These are phyloP conservation scores for Trichoderma gracile DNA, from an alignment of 2,329 filamentous ascomycete genomes.

Conservation along the genomic window DNA sequence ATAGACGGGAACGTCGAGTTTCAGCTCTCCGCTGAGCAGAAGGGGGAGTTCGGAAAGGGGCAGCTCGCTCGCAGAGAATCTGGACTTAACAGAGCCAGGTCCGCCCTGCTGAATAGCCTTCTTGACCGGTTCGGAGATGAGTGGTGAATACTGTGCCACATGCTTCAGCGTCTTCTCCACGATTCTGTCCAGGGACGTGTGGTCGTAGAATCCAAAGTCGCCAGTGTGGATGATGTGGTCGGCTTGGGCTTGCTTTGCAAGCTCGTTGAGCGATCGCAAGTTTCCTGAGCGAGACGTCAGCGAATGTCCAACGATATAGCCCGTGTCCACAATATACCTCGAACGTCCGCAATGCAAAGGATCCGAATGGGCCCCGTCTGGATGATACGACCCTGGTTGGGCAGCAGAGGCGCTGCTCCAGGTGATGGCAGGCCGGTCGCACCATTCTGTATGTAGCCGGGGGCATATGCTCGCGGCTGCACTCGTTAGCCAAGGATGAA, in stretches of 20 bases:
- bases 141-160: slow-evolving; percentile 95
- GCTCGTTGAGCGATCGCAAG: slow-evolving; percentile 90
- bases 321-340: slow-evolving; percentile 51
- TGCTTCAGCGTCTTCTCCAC: slow-evolving; percentile 98
- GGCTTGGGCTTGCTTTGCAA: slow-evolving; percentile 90
- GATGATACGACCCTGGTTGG: slow-evolving; percentile 67
- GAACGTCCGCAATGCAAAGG: slow-evolving; percentile 70
- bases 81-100: slow-evolving; percentile 78
- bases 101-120: slow-evolving; percentile 66
- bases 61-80: slow-evolving; percentile 77
- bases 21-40: slow-evolving; percentile 84
- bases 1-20: slow-evolving; percentile 94
- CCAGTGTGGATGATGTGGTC: slow-evolving; percentile 99
- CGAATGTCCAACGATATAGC: not conserved
- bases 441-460: slow-evolving; percentile 65
- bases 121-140: slow-evolving; percentile 78
- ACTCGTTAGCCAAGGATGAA: slow-evolving; percentile 30
- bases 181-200: slow-evolving; percentile 92
- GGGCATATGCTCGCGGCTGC: slow-evolving; percentile 49
- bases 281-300: slow-evolving; percentile 66
- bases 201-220: slow-evolving; percentile 99
- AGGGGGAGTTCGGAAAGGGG: slow-evolving; percentile 90
- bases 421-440: slow-evolving; percentile 54
- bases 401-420: slow-evolving; percentile 64
- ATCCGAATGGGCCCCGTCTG: slow-evolving; percentile 67